Conservation (phyloP, 1,284 basidiomycete genomes). For the Uromyces viciae-fabae region DNA sequence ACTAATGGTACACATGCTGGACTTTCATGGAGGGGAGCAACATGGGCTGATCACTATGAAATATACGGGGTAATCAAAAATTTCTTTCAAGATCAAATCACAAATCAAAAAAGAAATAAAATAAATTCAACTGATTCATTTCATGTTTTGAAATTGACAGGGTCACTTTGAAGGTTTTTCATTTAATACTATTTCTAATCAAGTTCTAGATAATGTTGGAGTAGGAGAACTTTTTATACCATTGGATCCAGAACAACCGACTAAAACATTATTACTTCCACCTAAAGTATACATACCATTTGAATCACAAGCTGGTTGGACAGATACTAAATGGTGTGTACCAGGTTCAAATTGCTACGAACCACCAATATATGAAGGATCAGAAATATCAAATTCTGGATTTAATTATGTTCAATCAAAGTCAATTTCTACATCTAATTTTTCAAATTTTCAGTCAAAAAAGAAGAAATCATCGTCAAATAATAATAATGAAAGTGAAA, state of each 20-base stretch:
- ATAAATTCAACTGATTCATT: too few relatives aligned
- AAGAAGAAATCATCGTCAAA: too few relatives aligned
- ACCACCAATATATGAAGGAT: not conserved
- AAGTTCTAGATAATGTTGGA: constrained; percentile 25
- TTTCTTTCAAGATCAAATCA: not conserved
- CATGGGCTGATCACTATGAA: constrained; percentile 33
- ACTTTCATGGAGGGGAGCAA: constrained; percentile 30
- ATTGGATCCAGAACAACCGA: constrained; percentile 22
- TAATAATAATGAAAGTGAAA: too few relatives aligned
- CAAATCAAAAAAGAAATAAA: too few relatives aligned
- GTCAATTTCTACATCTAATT: too few relatives aligned
- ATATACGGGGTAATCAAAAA: constrained; percentile 26
- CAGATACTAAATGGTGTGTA: constrained; percentile 21
- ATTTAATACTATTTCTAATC: constrained; percentile 3
- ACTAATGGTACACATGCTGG: constrained; percentile 34
- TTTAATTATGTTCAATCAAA: too few relatives aligned
- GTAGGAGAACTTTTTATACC: constrained; percentile 24
- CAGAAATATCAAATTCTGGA: not conserved
- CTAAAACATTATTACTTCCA: not conserved
- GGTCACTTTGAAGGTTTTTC: constrained; percentile 1
- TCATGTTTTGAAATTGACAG: too few relatives aligned
- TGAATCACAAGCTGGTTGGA: constrained; percentile 10
- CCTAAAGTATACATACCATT: not conserved
- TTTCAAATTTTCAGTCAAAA: too few relatives aligned
- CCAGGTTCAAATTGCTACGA: constrained; percentile 2